Base-by-base conservation (phyloP, 139 green algal genomes). In the Limnomonas spitsbergensis region DNA sequence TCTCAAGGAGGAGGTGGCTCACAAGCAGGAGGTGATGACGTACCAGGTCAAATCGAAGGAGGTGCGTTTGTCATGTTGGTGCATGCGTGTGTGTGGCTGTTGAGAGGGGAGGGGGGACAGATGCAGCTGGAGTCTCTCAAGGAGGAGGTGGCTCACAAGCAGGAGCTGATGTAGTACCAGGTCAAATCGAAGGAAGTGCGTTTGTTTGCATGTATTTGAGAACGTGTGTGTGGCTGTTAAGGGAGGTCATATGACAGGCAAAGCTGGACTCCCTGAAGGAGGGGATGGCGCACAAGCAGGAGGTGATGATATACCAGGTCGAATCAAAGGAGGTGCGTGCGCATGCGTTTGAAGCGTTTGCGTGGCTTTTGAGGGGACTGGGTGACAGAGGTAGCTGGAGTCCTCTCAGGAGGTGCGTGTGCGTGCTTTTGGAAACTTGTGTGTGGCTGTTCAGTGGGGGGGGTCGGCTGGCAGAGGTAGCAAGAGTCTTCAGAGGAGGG, bases 111-210 rank as follows among this genome's bases (percentile, higher is more conserved):
- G n/a, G n/a, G n/a, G n/a, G n/a, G n/a, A n/a, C n/a, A n/a, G n/a
- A n/a, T n/a, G n/a, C 80, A 92, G 81, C 80, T 93, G 78, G 79
- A 86, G 40, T 53, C 71, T 0, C 81, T 90, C 3, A 75, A 78
- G 69, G 36, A 78, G n/a, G 83, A 90, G 26, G 35, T 88, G 73
- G 75, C 82, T 29, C 68, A 75, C 56, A 80, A 75, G 31, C 56
- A 75, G 3, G 56, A 39, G 4, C 38, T 75, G 38, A 56, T 61
- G 3, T 75, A 69, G 27, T 54, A 76, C 47, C 77, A 75, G 36
- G 53, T 86, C 32, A 81, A 73, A 24, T 66, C 79, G 78, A 1
- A 3, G 14, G 54, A 81, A 66, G 67, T 77, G n/a, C n/a, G n/a
- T n/a, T n/a, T n/a, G n/a, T n/a, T n/a, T n/a, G n/a, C n/a, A n/a